Conservation (phyloP, 495 filamentous ascomycete genomes). For the Polyplosphaeria fusca region DNA sequence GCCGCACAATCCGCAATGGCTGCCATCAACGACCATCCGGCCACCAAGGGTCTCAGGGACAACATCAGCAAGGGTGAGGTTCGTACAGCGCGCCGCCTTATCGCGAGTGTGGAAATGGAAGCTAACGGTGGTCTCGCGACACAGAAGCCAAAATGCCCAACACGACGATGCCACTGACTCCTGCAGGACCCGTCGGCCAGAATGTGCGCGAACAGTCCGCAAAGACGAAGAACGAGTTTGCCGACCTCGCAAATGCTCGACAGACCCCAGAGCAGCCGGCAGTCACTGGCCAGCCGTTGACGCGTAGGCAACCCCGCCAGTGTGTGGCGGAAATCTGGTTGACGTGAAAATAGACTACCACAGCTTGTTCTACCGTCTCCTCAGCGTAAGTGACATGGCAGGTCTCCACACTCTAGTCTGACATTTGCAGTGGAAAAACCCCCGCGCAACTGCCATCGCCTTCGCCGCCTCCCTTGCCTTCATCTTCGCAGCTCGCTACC, state of each 20-base stretch:
- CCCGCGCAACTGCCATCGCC: slow-evolving; percentile 79
- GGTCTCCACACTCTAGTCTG: no score
- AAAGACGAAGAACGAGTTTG: slow-evolving; percentile 70
- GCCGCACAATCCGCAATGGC: slow-evolving; percentile 43
- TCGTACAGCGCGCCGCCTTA: slow-evolving; percentile 6
- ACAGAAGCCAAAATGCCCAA: slow-evolving; percentile 12
- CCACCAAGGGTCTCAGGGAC: slow-evolving; percentile 38
- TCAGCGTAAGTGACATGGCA: slow-evolving; percentile 64
- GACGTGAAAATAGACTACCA: slow-evolving; percentile 66
- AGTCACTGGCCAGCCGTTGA: slow-evolving; percentile 82
- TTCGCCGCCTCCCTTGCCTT: slow-evolving; percentile 68
- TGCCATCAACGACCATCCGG: slow-evolving; percentile 39
- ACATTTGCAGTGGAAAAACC: slow-evolving; percentile 66
- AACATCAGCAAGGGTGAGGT: slow-evolving; percentile 40
- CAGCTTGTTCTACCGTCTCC: slow-evolving; percentile 86
- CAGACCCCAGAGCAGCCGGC: slow-evolving; percentile 64
- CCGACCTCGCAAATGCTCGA: slow-evolving; percentile 68
- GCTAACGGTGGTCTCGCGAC: slow-evolving; percentile 27
- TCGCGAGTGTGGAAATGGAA: neutral
- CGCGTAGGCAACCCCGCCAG: slow-evolving; percentile 51
- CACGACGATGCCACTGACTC: slow-evolving; percentile 13
- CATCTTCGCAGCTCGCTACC: slow-evolving; percentile 87
- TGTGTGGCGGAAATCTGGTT: neutral
- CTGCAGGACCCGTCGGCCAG: slow-evolving; percentile 69
- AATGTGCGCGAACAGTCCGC: slow-evolving; percentile 69